Conservation (phyloP, 2,329 filamentous ascomycete genomes). For the Curvularia verruculosa region DNA sequence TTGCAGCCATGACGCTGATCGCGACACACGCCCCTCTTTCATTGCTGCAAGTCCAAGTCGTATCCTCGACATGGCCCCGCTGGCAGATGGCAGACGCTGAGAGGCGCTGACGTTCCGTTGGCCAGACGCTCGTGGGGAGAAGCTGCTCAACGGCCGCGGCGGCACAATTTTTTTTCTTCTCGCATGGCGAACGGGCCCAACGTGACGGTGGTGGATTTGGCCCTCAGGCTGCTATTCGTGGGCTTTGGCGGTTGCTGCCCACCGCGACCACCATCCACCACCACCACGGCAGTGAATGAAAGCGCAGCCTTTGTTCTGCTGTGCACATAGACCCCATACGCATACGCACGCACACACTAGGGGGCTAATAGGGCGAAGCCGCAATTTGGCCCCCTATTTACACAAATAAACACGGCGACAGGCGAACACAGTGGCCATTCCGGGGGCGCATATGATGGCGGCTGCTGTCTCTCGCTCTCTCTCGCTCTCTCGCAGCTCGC, state of each 20-base stretch:
- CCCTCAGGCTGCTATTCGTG: slow-evolving; percentile 10
- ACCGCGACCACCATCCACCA: slow-evolving; percentile 7
- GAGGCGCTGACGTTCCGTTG: no score
- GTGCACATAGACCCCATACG: no score
- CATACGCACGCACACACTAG: neutral
- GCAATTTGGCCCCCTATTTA: slow-evolving; percentile 33
- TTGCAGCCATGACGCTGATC: slow-evolving; percentile 26
- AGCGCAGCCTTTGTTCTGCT: neutral
- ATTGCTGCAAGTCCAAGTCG: neutral
- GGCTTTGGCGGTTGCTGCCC: slow-evolving; percentile 4
- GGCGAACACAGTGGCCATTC: slow-evolving; percentile 6
- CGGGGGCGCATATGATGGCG: slow-evolving; percentile 10
- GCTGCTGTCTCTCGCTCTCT: neutral
- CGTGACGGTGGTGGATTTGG: slow-evolving; percentile 9
- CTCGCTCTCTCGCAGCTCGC: neutral
- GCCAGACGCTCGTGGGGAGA: slow-evolving; percentile 22
- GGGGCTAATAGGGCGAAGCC: neutral
- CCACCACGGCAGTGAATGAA: slow-evolving; percentile 1
- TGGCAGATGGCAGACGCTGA: slow-evolving; percentile 3
- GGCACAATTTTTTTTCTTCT: slow-evolving; percentile 33
- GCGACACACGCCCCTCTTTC: slow-evolving; percentile 15
- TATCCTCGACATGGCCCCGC: slow-evolving; percentile 13
- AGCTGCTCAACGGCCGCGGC: slow-evolving; percentile 27
- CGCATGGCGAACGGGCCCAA: slow-evolving; percentile 21
- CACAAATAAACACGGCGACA: slow-evolving; percentile 10